Evolutionary conservation across 2,329 filamentous ascomycete genomes (phyloP).

Genomic region (Cordyceps cateniannulata): DNA sequence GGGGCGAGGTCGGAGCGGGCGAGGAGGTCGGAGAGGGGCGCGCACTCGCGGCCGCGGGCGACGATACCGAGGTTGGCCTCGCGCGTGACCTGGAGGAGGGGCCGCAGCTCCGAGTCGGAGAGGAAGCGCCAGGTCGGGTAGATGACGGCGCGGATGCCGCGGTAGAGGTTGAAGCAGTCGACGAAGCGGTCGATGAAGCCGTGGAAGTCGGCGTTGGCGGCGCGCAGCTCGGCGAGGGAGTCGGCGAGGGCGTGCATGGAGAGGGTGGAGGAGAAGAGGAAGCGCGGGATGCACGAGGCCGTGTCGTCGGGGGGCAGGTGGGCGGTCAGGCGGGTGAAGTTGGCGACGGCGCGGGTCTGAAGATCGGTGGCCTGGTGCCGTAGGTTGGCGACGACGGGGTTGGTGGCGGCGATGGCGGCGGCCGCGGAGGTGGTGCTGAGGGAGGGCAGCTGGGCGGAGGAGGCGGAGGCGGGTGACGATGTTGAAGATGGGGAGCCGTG

Average conservation of each 20-base stretch:
- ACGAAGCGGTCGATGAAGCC: conserved; percentile 14
- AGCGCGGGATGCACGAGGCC: conserved; percentile 30
- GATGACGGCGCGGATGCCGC: conserved; percentile 14
- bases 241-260: conserved; percentile 44
- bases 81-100: conserved; percentile 10
- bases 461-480: conserved; percentile 12
- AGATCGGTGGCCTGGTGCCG: conserved; percentile 35
- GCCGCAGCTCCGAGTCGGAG: conserved; percentile 13
- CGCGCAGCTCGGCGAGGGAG: conserved; percentile 30
- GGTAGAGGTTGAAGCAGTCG: conserved; percentile 14
- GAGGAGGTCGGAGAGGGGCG: conserved; percentile 5
- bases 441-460: conserved; percentile 1
- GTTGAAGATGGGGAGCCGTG: conserved; percentile 14
- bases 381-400: conserved; percentile 18
- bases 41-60: conserved; percentile 10
- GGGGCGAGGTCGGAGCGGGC: conserved; percentile 6
- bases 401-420: conserved; percentile 7
- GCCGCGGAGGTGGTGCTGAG: neutral
- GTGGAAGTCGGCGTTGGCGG: conserved; percentile 24
- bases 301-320: conserved; percentile 20
- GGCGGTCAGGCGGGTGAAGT: conserved; percentile 28
- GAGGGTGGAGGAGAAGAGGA: conserved; percentile 38
- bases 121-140: conserved; percentile 12
- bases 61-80: conserved; percentile 9
- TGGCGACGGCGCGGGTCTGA: conserved; percentile 36